phyloP scores from a whole-genome alignment of 208 protist species.

The Acanthamoeba castellanii region DNA sequence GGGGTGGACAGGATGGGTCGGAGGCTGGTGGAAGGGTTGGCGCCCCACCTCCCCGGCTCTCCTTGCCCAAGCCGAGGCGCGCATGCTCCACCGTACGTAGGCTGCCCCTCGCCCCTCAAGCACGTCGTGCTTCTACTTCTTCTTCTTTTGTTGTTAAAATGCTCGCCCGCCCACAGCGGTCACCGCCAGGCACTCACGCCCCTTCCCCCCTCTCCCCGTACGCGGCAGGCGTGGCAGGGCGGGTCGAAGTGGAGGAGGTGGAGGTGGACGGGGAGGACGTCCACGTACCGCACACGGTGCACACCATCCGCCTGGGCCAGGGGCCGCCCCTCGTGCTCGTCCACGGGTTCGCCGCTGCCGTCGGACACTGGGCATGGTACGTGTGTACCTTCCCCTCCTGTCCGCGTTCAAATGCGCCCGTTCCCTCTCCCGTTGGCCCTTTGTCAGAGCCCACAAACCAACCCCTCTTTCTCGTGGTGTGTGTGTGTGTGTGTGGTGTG shows the following conservation, averaged over 20 bases:
- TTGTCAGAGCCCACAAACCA: too few relatives aligned
- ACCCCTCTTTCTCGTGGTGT: background rate
- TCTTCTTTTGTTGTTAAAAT: background rate
- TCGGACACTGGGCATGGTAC: conserved; percentile 74
- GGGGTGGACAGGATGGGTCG: background rate
- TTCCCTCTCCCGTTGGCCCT: background rate
- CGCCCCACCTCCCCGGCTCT: conserved; percentile 19
- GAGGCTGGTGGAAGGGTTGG: background rate
- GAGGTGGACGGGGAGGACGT: conserved; percentile 26
- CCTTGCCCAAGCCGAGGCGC: conserved; percentile 27
- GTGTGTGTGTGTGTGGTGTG: background rate
- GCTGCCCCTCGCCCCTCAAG: too few relatives aligned
- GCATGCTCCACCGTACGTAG: background rate
- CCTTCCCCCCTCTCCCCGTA: too few relatives aligned
- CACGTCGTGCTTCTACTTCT: too few relatives aligned
- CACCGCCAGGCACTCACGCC: background rate
- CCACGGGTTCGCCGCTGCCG: conserved; percentile 77
- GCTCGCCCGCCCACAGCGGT: too few relatives aligned
- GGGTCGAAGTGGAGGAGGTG: conserved; percentile 64
- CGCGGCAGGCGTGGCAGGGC: background rate
- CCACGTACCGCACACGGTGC: conserved; percentile 29
- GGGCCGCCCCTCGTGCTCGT: conserved; percentile 76
- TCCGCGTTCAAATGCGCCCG: background rate
- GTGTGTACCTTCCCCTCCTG: background rate
- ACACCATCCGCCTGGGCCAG: conserved; percentile 70